phyloP scores from a whole-genome alignment of 1,139 yeast species.

The Geotrichum reessii region DNA sequence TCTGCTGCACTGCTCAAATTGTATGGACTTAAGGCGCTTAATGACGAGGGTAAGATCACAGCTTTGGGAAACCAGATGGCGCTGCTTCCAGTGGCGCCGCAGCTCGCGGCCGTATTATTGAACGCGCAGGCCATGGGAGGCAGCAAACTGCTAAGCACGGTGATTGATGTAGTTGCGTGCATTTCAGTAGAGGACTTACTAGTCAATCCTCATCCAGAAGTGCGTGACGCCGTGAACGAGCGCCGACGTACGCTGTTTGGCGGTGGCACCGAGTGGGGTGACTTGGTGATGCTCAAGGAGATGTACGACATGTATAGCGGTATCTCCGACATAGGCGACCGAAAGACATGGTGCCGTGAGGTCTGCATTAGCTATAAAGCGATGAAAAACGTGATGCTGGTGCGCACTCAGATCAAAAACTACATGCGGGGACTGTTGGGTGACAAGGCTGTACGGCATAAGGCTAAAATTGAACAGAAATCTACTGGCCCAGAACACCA shows the following conservation, averaged over 20 bases:
- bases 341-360: slow-evolving; percentile 77
- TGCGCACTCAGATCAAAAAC: slow-evolving; percentile 66
- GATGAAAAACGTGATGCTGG: slow-evolving; percentile 67
- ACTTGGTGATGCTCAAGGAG: slow-evolving; percentile 76
- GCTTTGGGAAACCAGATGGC: slow-evolving; percentile 78
- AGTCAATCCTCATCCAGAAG: slow-evolving; percentile 71
- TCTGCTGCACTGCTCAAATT: slow-evolving; percentile 72
- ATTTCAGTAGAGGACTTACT: slow-evolving; percentile 86
- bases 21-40: slow-evolving; percentile 71
- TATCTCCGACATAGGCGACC: slow-evolving; percentile 41
- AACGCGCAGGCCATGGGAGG: slow-evolving; percentile 58
- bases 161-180: slow-evolving; percentile 86
- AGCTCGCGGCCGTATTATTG: slow-evolving; percentile 79
- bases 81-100: slow-evolving; percentile 83
- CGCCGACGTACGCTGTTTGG: slow-evolving; percentile 48
- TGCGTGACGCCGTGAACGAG: slow-evolving; percentile 71
- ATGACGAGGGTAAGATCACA: slow-evolving; percentile 71
- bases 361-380: slow-evolving; percentile 73
- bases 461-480: not conserved
- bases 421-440: slow-evolving; percentile 47
- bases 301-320: slow-evolving; percentile 56
- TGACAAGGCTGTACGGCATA: not conserved
- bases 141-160: slow-evolving; percentile 44
- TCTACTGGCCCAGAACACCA: slow-evolving; percentile 8
- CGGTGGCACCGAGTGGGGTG: slow-evolving; percentile 69